Evolutionary conservation across 257 asterid genomes (phyloP).

Genomic region (Capsicum baccatum): DNA sequence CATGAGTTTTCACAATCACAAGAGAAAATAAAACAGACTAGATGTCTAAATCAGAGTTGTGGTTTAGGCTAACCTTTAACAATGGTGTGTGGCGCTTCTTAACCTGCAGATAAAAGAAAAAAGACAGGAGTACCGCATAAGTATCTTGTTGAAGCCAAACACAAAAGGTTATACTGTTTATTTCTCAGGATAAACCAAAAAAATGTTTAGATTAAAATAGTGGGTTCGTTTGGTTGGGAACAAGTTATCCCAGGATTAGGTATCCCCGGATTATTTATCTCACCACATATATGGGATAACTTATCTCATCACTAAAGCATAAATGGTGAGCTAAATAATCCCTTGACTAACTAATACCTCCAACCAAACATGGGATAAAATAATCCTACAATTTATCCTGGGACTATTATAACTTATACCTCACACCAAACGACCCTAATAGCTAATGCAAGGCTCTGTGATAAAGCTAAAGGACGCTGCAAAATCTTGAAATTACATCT

Average conservation of each 20-base stretch:
- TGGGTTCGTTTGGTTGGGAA: no score
- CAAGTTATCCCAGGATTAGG: no score
- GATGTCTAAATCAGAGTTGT: not conserved
- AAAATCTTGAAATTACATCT: slow-evolving; percentile 10
- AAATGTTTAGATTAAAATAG: not conserved
- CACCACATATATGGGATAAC: no score
- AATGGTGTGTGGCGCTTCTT: slow-evolving; percentile 80
- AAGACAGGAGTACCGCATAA: not conserved
- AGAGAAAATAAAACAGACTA: not conserved
- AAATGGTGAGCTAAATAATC: no score
- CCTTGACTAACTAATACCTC: no score
- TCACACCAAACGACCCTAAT: not conserved
- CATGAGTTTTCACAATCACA: not conserved
- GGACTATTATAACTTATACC: no score
- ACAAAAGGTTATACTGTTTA: not conserved
- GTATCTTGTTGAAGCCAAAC: slow-evolving; percentile 13
- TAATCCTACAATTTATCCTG: no score
- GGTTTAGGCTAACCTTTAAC: slow-evolving; percentile 58
- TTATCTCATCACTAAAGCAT: no score
- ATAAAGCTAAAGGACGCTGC: not conserved
- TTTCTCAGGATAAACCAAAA: slow-evolving; percentile 7
- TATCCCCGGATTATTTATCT: no score
- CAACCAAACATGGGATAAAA: no score
- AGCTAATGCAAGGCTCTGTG: not conserved
- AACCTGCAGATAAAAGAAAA: slow-evolving; percentile 59